Evolutionary conservation across 2,329 filamentous ascomycete genomes (phyloP), one percentile per base, ranked within the genome.

Genomic region (Ophiostoma fasciatum): DNA sequence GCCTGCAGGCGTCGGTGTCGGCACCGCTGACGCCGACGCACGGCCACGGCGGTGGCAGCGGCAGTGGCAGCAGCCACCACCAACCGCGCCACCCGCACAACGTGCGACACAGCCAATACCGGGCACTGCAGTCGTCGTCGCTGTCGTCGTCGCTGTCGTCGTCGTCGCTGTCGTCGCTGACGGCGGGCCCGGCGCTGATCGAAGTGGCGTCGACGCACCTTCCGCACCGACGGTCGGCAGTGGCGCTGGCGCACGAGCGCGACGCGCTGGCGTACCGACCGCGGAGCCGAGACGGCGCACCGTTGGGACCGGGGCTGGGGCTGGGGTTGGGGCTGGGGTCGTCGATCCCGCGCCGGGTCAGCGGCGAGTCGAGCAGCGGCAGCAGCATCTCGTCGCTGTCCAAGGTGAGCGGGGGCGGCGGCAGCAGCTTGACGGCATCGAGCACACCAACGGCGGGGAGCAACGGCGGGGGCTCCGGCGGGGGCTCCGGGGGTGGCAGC

Each of bases 21-120:
- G 55, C 64, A 39, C 68, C 69, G 3, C 59, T 63, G 25, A 73
- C 68, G 4, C 68, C 69, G 0, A 69, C 66, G 0, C 59, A 64
- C 31, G 53, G 55, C 22, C 59, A 49, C n/a, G 31, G 36, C n/a
- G n/a, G n/a, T n/a, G n/a, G n/a, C n/a, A n/a, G n/a, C n/a, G n/a
- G n/a, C n/a, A n/a, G n/a, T n/a, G n/a, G n/a, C n/a, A n/a, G n/a
- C n/a, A n/a, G n/a, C n/a, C n/a, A n/a, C n/a, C n/a, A n/a, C n/a
- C n/a, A n/a, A n/a, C n/a, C n/a, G n/a, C n/a, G n/a, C 7, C 28
- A 33, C 14, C 26, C 25, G 1, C 36, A 33, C 29, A 33, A 36
- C 20, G 25, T 25, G 7, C 36, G 35, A 7, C 41, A 42, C 17
- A 30, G 28, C 28, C 40, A 38, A 8, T 43, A 44, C 35, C 42